Conservation (phyloP, 2,329 filamentous ascomycete genomes). For the Dactylonectria macrodidyma region DNA sequence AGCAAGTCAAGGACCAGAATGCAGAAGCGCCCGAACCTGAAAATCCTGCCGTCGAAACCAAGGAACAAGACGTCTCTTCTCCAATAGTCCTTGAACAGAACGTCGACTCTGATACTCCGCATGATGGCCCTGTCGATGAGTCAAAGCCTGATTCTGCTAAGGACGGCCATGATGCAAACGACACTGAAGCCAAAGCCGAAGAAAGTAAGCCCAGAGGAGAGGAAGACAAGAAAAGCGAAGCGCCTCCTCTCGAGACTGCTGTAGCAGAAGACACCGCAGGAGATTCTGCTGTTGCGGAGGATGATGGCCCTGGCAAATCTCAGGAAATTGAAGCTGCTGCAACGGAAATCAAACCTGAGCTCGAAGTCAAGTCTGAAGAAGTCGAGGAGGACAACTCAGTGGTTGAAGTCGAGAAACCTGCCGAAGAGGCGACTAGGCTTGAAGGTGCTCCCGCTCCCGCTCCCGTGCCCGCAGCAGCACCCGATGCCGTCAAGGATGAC, state of each 20-base stretch:
- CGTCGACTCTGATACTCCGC: constrained; percentile 3
- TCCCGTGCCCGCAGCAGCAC: constrained; percentile 1
- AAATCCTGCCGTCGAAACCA: background rate
- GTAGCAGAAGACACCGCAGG: constrained; percentile 16
- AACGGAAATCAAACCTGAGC: constrained; percentile 13
- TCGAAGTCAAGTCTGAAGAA: constrained; percentile 20
- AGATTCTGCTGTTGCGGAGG: constrained; percentile 14
- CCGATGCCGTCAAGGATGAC: too few species aligned
- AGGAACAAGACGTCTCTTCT: constrained; percentile 6
- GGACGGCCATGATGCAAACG: constrained; percentile 11
- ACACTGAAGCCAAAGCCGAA: background rate
- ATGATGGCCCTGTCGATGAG: constrained; percentile 1
- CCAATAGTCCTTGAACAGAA: constrained; percentile 7
- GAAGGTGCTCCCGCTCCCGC: constrained; percentile 22
- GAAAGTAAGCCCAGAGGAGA: constrained; percentile 15
- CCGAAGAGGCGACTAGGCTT: constrained; percentile 10
- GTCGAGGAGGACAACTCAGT: constrained; percentile 7
- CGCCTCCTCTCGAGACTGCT: constrained; percentile 15
- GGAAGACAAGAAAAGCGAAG: constrained; percentile 17
- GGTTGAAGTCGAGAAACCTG: background rate
- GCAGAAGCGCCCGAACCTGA: constrained; percentile 16
- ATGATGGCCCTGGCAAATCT: constrained; percentile 12
- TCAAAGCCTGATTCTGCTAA: constrained; percentile 6
- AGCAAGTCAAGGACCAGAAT: constrained; percentile 9
- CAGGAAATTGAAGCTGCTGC: constrained; percentile 15